Evolutionary conservation across 345 rosid species (phyloP).

Genomic region (Acer campestre): DNA sequence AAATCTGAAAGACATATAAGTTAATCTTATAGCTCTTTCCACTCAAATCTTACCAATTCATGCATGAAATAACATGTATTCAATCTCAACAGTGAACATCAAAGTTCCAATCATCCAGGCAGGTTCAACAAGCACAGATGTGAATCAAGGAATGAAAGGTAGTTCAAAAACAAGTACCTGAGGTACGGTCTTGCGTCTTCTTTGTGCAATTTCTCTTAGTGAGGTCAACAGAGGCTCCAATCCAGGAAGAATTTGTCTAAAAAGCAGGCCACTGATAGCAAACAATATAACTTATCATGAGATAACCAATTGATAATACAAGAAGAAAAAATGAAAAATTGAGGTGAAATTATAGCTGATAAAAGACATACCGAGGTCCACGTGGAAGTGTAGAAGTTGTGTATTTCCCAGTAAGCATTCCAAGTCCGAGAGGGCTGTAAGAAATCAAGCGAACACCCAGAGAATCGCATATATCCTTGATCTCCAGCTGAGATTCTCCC

Average conservation of each 20-base stretch:
- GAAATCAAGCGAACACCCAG: constrained; percentile 73
- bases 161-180: constrained; percentile 42
- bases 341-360: not conserved
- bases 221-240: constrained; percentile 62
- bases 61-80: not conserved
- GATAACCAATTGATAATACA: not conserved
- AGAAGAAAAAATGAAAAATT: not conserved
- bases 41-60: not conserved
- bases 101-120: not conserved
- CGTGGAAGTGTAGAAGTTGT: constrained; percentile 63
- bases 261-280: constrained; percentile 60
- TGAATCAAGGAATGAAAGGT: not conserved
- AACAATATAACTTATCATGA: not conserved
- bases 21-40: not conserved
- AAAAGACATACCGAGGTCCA: constrained; percentile 71
- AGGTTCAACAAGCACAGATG: not conserved
- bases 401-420: constrained; percentile 94
- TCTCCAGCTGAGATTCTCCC: constrained; percentile 79
- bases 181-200: constrained; percentile 63
- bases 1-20: not conserved
- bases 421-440: constrained; percentile 91
- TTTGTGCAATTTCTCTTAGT: constrained; percentile 54
- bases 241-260: constrained; percentile 86
- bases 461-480: constrained; percentile 61
- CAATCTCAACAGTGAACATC: not conserved